A percentile compares a stretch with the other conserved stretches of the same genome.
Conservation (phyloP, 1,139 yeast genomes). For the Blastobotrys buckinghamii region DNA sequence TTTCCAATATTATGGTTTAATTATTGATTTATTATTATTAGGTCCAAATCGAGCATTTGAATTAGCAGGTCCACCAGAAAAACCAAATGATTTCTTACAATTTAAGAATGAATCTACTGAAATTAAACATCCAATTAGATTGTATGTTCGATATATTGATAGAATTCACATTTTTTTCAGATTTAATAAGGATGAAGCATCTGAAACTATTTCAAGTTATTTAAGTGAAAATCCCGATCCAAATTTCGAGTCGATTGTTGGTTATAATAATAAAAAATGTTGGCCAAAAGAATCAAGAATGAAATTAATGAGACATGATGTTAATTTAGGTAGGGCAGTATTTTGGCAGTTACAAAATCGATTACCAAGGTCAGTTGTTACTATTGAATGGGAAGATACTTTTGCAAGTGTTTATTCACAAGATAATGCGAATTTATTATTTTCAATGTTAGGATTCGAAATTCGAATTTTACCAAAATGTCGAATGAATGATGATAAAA, state of each 20-base stretch:
- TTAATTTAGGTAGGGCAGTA: conserved; percentile 83
- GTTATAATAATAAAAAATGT: conserved; percentile 82
- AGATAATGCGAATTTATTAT: conserved; percentile 82
- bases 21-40: conserved; percentile 70
- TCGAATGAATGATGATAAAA: conserved; percentile 41
- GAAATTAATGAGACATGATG: conserved; percentile 89
- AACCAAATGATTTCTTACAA: conserved; percentile 75
- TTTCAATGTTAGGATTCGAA: conserved; percentile 94
- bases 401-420: conserved; percentile 83
- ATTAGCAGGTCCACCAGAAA: conserved; percentile 64
- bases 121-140: conserved; percentile 62
- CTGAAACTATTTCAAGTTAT: conserved; percentile 68
- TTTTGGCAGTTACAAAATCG: conserved; percentile 87
- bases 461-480: conserved; percentile 76
- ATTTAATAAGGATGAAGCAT: conserved; percentile 66
- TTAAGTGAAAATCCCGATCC: conserved; percentile 88
- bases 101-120: conserved; percentile 57
- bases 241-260: conserved; percentile 77
- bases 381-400: conserved; percentile 75
- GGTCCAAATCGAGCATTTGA: conserved; percentile 87
- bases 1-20: conserved; percentile 83
- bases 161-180: conserved; percentile 74
- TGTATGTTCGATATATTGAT: conserved; percentile 80
- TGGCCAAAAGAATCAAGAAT: conserved; percentile 95
- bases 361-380: conserved; percentile 67